Percentiles rank a stretch among this genome's conserved stretches.
Evolutionary conservation across 257 asterid species (phyloP).

Genomic region (Datura wrightii): DNA sequence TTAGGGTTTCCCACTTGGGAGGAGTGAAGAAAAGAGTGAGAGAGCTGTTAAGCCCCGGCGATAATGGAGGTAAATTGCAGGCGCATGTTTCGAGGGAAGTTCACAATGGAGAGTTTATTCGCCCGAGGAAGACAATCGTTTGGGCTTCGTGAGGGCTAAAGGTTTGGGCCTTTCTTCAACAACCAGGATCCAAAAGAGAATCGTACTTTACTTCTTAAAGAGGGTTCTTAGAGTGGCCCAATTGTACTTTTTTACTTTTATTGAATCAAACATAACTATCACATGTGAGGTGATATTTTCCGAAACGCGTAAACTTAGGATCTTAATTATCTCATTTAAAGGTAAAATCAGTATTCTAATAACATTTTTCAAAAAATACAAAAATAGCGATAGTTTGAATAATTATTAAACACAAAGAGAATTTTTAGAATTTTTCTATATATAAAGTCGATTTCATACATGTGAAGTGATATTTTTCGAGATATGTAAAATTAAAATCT

Average conservation of each 20-base stretch:
- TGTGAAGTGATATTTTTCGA: too few relatives aligned
- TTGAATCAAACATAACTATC: too few relatives aligned
- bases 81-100: neutral
- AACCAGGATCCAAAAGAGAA: neutral
- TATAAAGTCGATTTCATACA: too few relatives aligned
- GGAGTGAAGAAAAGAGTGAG: neutral
- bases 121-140: neutral
- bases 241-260: neutral
- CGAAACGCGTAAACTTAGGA: too few relatives aligned
- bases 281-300: too few relatives aligned
- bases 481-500: too few relatives aligned
- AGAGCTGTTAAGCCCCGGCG: neutral
- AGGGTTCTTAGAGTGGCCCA: neutral
- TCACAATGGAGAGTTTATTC: neutral
- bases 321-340: too few relatives aligned
- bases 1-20: neutral
- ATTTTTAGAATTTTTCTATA: too few relatives aligned
- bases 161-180: neutral
- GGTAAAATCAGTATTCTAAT: too few relatives aligned
- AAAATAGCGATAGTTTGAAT: too few relatives aligned
- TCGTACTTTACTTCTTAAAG: neutral
- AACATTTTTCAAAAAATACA: too few relatives aligned
- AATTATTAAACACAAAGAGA: too few relatives aligned
- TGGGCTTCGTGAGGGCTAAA: neutral
- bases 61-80: neutral